These are phyloP conservation scores for Phycomyces blakesleeanus DNA, from an alignment of 192 early-diverging fungal species.

Conservation along the genomic window DNA sequence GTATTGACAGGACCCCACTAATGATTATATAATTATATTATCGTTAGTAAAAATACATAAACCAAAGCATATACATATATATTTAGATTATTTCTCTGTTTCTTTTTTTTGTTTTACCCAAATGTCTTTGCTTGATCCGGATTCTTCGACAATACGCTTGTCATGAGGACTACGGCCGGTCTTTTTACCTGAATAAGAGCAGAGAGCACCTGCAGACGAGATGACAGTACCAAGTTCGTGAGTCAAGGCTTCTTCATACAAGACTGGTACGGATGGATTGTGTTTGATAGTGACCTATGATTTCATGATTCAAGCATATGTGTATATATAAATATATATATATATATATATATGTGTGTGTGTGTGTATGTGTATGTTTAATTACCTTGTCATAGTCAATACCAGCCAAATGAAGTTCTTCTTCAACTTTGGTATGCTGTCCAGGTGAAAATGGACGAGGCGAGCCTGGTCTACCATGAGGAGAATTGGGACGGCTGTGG, in stretches of 20 bases:
- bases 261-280: slow-evolving; percentile 73
- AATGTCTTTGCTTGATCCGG: slow-evolving; percentile 71
- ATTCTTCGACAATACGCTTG: slow-evolving; percentile 95
- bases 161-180: slow-evolving; percentile 87
- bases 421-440: slow-evolving; percentile 42
- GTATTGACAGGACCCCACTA: slow-evolving; percentile 93
- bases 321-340: no score
- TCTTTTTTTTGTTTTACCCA: slow-evolving; percentile 63
- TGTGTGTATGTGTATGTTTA: no score
- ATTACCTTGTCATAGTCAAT: slow-evolving; percentile 59
- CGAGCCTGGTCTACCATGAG: slow-evolving; percentile 4
- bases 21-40: no score
- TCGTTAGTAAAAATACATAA: no score
- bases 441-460: slow-evolving; percentile 5
- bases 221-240: slow-evolving; percentile 80
- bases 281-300: slow-evolving; percentile 70
- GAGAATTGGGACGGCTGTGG: background rate
- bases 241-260: slow-evolving; percentile 86
- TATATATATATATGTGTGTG: no score
- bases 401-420: slow-evolving; percentile 63
- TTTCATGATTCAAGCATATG: no score
- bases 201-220: slow-evolving; percentile 84
- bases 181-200: slow-evolving; percentile 84
- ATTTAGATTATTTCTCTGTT: no score
- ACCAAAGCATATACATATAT: no score